Evolutionary conservation across 2,329 filamentous ascomycete species (phyloP), one percentile per base, ranked within the genome.

Genomic region (Xylaria sp.): DNA sequence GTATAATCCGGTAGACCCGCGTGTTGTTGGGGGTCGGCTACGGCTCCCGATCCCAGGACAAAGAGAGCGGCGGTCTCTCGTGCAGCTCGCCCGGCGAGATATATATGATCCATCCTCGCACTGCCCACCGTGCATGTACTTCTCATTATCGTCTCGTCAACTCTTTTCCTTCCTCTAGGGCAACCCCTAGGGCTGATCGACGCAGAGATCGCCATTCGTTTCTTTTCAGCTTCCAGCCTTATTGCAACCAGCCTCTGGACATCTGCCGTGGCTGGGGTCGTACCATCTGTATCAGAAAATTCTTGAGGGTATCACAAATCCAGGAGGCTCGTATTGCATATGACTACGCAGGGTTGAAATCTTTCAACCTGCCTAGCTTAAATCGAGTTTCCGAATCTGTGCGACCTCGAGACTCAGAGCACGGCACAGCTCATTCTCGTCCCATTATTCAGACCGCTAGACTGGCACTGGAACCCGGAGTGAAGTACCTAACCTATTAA

Each of bases 171-270:
- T 56, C 19, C 45, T 58, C 47, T 34, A 42, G 47, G 60, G 47
- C 27, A 48, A 60, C 19, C 21, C 27, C 57, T 53, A 36, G 54
- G 60, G 53, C 55, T 73, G 74, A 75, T 75, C 72, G 73, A 72
- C 71, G 70, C 67, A 54, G 68, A 69, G 64, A 67, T 68, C 69
- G 58, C 59, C 66, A 45, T 69, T 73, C 62, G 48, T 57, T 67
- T 27, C 4, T 27, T 19, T 70, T 75, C 73, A 74, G 74, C 75
- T 75, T 70, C 36, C 61, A 68, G 75, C 75, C 73, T 70, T 69
- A 58, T 56, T 56, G 42, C 62, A 57, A 62, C 55, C 65, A 70
- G 71, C 71, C 71, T 60, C 57, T 48, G 47, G 48, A 34, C 51
- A 55, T 71, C 48, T 45, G 47, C 59, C 58, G 54, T 63, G 39